phyloP scores from a whole-genome alignment of 1,284 basidiomycete genomes.

The Golubevia sp. region DNA sequence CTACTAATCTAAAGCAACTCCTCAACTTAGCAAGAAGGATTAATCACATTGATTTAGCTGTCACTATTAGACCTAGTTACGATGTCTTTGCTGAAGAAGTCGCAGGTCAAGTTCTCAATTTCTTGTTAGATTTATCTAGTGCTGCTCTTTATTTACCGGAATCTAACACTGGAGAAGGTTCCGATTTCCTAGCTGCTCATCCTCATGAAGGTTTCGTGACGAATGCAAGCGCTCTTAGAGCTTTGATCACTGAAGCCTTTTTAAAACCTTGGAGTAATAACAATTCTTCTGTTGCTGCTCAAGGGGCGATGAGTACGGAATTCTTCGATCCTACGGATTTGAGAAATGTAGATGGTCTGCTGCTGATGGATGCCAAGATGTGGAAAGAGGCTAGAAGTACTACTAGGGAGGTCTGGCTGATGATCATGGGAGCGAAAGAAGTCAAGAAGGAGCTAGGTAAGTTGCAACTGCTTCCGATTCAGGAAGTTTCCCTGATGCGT shows the following conservation, averaged over 20 bases:
- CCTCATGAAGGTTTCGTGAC: conserved; percentile 19
- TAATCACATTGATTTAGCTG: conserved; percentile 85
- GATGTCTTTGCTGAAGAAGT: conserved; percentile 90
- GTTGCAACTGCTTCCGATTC: background rate
- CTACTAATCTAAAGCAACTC: conserved; percentile 71
- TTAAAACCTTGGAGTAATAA: conserved; percentile 34
- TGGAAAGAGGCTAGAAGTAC: conserved; percentile 42
- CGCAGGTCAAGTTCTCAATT: conserved; percentile 64
- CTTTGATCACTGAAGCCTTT: conserved; percentile 30
- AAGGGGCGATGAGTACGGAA: conserved; percentile 36
- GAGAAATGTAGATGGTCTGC: conserved; percentile 42
- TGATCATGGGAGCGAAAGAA: background rate
- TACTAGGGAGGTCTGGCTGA: background rate
- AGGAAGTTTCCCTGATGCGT: background rate
- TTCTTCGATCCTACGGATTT: conserved; percentile 45
- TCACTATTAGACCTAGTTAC: conserved; percentile 83
- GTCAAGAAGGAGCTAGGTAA: background rate
- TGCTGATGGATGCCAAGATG: conserved; percentile 52
- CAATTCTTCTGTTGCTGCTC: conserved; percentile 12
- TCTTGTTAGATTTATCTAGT: conserved; percentile 49
- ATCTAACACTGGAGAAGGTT: conserved; percentile 53
- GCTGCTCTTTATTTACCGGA: conserved; percentile 32
- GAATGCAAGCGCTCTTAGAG: conserved; percentile 38
- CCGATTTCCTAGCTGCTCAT: conserved; percentile 26
- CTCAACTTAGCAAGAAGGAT: conserved; percentile 81